Evolutionary conservation across 2,329 filamentous ascomycete genomes (phyloP).

Genomic region (Parascedosporium putredinis): DNA sequence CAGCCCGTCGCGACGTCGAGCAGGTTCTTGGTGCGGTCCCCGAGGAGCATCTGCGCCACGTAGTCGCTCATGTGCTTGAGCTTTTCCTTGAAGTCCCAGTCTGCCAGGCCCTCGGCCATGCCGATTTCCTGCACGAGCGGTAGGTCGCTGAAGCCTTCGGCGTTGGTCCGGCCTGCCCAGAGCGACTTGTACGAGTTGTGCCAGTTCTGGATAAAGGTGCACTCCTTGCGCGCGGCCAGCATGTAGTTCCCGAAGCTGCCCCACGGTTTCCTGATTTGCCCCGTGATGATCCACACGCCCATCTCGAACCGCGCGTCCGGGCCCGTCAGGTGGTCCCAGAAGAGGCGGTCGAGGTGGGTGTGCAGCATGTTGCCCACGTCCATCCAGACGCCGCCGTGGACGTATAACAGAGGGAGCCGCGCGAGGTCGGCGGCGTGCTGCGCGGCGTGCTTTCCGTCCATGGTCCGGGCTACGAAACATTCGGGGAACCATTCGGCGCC

Average conservation of each 20-base stretch:
- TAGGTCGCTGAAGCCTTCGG: constrained; percentile 19
- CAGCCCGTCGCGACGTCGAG: constrained; percentile 19
- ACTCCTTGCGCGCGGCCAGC: constrained; percentile 28
- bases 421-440: constrained; percentile 32
- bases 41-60: constrained; percentile 25
- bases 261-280: constrained; percentile 22
- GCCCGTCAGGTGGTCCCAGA: constrained; percentile 21
- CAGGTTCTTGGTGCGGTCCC: constrained; percentile 22
- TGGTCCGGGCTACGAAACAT: constrained; percentile 25
- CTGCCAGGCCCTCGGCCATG: constrained; percentile 18
- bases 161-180: constrained; percentile 24
- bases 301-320: constrained; percentile 10
- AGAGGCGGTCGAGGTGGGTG: constrained; percentile 21
- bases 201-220: constrained; percentile 32
- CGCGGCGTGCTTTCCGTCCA: constrained; percentile 28
- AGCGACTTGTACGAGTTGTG: constrained; percentile 25
- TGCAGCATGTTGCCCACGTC: constrained; percentile 20
- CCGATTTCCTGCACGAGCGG: constrained; percentile 22
- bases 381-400: constrained; percentile 27
- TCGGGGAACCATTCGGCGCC: constrained; percentile 21
- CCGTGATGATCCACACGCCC: constrained; percentile 22
- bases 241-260: constrained; percentile 30
- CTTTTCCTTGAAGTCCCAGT: not conserved
- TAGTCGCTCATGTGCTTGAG: constrained; percentile 24
- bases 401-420: constrained; percentile 24